Evolutionary conservation across 495 filamentous ascomycete genomes (phyloP).

Genomic region (Neurospora terricola): DNA sequence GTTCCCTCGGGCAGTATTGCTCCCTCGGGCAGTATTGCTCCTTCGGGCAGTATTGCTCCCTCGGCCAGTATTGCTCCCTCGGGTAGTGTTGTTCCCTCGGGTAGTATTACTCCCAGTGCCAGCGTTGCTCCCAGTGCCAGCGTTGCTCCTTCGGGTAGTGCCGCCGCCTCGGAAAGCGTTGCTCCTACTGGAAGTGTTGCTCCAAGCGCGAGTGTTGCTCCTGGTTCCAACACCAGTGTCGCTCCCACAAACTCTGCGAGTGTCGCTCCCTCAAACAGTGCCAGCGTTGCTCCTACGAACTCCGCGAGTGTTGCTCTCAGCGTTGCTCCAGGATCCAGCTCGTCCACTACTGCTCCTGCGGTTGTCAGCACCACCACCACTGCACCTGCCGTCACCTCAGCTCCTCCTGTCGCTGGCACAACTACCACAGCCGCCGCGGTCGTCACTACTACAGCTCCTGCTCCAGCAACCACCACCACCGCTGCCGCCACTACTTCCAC

Average conservation of each 20-base stretch:
- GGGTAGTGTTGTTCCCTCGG: background rate
- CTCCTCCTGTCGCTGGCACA: background rate
- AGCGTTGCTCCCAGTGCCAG: background rate
- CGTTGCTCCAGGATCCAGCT: background rate
- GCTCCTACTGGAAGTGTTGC: background rate
- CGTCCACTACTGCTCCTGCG: background rate
- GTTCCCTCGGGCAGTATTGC: background rate
- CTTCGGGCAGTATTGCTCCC: background rate
- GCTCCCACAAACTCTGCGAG: background rate
- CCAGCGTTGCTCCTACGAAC: background rate
- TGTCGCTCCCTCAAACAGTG: background rate
- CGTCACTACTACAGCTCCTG: background rate
- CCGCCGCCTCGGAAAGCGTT: background rate
- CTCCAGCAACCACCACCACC: background rate
- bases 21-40: background rate
- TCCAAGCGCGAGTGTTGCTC: background rate
- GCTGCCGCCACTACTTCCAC: background rate
- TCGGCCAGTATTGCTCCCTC: background rate
- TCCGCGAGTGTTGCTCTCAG: background rate
- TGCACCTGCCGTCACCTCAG: constrained; percentile 14
- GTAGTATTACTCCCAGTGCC: background rate
- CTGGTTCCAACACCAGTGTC: background rate
- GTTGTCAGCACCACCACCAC: background rate
- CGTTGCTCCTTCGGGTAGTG: background rate
- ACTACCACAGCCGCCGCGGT: constrained; percentile 14